Evolutionary conservation across 2,329 filamentous ascomycete species (phyloP).

Genomic region (Pezicula rhizophila): DNA sequence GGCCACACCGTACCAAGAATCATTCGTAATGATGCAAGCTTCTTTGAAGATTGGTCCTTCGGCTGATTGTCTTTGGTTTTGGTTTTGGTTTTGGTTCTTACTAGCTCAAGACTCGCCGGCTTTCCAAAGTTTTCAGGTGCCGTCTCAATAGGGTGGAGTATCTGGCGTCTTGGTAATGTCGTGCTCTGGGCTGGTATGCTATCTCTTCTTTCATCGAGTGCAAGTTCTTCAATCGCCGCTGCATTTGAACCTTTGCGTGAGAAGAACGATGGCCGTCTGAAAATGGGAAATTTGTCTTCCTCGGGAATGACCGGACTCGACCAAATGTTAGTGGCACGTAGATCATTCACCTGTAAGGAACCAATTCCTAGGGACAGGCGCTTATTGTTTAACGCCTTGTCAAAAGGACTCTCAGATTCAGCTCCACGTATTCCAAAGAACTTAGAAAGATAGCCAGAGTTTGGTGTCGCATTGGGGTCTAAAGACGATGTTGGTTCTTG

Average conservation of each 20-base stretch:
- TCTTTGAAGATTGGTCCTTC: neutral
- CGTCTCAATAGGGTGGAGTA: neutral
- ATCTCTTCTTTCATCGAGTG: neutral
- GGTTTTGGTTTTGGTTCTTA: neutral
- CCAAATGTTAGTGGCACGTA: conserved; percentile 15
- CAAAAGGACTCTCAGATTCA: conserved; percentile 1
- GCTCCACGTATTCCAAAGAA: conserved; percentile 8
- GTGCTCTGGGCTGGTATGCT: neutral
- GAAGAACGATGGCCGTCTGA: neutral
- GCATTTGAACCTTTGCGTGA: neutral
- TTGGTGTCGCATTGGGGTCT: conserved; percentile 3
- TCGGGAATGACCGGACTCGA: conserved; percentile 5
- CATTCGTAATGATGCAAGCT: conserved; percentile 34
- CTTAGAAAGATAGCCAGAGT: conserved; percentile 8
- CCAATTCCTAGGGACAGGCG: conserved; percentile 6
- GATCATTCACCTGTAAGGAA: conserved; percentile 12
- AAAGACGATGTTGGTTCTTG: conserved; percentile 4
- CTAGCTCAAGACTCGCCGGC: neutral
- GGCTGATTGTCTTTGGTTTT: neutral
- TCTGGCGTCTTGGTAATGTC: neutral
- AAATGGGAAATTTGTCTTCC: neutral
- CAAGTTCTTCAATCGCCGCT: neutral
- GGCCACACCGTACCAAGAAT: conserved; percentile 70
- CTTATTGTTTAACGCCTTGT: neutral
- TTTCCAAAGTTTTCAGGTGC: too few relatives aligned